Evolutionary conservation across 495 filamentous ascomycete species (phyloP), one percentile per base, ranked within the genome.

Genomic region (Extremus antarcticus): DNA sequence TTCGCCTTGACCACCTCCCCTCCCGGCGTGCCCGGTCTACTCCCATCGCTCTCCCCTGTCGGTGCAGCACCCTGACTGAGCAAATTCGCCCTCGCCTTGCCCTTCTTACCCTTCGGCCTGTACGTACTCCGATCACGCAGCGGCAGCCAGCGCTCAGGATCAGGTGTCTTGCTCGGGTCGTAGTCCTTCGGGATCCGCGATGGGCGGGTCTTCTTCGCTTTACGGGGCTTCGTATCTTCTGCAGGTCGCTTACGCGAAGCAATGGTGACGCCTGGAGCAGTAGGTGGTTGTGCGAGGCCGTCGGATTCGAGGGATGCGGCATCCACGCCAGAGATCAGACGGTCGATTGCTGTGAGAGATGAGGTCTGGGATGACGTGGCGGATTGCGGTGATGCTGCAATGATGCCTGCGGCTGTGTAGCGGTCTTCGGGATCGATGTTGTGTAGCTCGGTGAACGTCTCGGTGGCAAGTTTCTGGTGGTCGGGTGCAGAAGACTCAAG

Each of bases 81-180:
- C 43, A 85, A 86, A 23, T 77, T 79, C 73, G 85, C 86, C 77
- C 86, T 90, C 73, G 85, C 87, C 76, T 88, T 90, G 11, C 87
- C 87, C 76, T 94, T 96, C 68, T 82, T 84, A 11, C 90, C 89
- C 71, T 94, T 94, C 15, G 90, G 90, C 48, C 84, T 73, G 70
- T 95, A 99, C 43, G 78, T 84, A 58, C 86, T 94, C 16, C 92
- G 77, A 64, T 99, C 92, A 47, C 83, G 78, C 54, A 97, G 72
- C 21, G 92, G 91, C 55, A 97, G 69, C 92, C 92, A 99, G 47
- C 92, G 73, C 70, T 99, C 94, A 1, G 87, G 84, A 64, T 97
- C 92, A 22, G 61, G 61, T 43, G 78, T 80, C 75, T 89, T 95
- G 62, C 72, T 77, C 35, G 76, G 68, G 56, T 83, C 87, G 62